phyloP scores from a whole-genome alignment of 371 early-diverging fungal species.

The Apophysomyces trapeziformis region DNA sequence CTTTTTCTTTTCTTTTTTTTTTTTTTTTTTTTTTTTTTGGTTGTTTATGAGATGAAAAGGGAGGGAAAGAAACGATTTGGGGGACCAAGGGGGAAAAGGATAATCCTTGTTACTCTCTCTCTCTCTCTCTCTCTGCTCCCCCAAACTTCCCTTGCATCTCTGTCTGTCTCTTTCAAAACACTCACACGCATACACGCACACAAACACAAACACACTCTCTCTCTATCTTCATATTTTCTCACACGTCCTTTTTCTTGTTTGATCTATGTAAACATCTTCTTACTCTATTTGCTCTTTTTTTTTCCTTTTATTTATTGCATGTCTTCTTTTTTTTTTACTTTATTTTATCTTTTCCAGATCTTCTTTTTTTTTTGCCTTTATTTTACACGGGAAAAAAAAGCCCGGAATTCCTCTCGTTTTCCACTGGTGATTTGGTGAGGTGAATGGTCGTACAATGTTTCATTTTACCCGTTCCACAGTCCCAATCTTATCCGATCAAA shows the following conservation, averaged over 20 bases:
- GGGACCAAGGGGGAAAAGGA: no score
- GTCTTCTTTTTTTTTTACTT: background rate
- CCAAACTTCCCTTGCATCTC: background rate
- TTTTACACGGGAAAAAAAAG: background rate
- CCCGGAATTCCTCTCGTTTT: constrained; percentile 3
- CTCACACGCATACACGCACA: no score
- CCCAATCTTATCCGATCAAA: background rate
- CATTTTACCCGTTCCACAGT: background rate
- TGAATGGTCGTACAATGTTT: constrained; percentile 2
- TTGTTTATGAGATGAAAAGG: no score
- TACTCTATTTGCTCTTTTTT: background rate
- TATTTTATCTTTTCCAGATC: background rate
- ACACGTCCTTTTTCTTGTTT: no score
- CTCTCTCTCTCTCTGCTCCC: no score
- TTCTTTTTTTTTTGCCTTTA: background rate
- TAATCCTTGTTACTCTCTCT: no score
- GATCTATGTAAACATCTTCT: no score
- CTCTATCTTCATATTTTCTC: no score
- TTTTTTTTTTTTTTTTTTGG: no score
- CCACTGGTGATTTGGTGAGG: background rate
- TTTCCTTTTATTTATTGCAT: background rate
- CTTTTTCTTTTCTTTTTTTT: no score
- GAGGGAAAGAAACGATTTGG: no score
- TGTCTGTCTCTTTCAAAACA: background rate
- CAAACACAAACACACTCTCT: no score